Evolutionary conservation across 768 basidiomycete genomes (phyloP), one percentile per base, ranked within the genome.

Genomic region (Stropharia rugosoannulata): DNA sequence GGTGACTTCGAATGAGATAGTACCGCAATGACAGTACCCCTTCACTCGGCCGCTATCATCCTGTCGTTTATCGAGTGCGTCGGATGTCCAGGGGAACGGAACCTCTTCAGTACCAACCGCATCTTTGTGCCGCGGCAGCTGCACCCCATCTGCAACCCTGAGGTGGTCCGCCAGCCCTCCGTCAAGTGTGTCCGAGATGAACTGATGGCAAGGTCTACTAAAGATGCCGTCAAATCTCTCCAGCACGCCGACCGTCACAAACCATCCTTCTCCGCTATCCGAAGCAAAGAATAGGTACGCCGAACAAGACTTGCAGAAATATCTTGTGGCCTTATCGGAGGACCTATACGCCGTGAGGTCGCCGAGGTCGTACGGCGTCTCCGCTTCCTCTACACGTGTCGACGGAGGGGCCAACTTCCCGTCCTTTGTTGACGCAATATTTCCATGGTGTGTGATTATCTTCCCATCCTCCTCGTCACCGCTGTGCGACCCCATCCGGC

Each of bases 111-210:
- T 61, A 11, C 59, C 61, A 6, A 45, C 38, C 2, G 42, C 60
- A 18, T 59, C 53, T 4, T 44, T 52, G 49, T 64, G 67, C 32
- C 67, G 50, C 16, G 59, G 56, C 27, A 73, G 54, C 25, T 56
- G 47, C 2, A 62, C 40, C 12, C 64, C 64, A 15, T 61, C 60
- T 15, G 63, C 45, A 1, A 22, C 40, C 18, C 49, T 55, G 4
- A 69, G 39, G 16, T 69, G 68, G 41, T 72, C 63, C 3, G 70
- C 68, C 6, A 71, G 39, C 1, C 72, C 72, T 0, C 72, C 72
- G 55, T 73, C 70, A n/a, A 68, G 32, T 0, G 72, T 72, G 43
- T 69, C 66, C 7, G 47, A 62, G 18, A 73, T 59, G 40, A 54
- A 69, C 10, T 64, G 63, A 49, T 73, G 72, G 25, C 53, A 59